Base-by-base conservation (phyloP, 306 rosid genomes). In the Mucuna pruriens region DNA sequence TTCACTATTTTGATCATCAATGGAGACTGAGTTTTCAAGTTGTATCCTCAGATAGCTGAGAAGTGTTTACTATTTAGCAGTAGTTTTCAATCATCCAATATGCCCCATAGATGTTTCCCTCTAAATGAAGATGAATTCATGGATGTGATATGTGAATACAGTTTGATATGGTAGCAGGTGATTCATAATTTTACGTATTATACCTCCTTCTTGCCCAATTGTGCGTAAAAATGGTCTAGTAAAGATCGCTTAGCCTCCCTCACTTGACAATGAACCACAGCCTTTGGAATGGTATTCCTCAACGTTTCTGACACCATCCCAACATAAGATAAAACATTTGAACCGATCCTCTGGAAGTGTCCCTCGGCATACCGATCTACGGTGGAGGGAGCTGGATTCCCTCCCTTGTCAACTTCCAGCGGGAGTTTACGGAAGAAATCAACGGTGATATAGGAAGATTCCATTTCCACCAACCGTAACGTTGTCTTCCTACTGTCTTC, bases 231-330 rank as follows among this genome's bases (percentile, higher is more conserved):
- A 77, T 85, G 82, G 77, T 95, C 92, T 20, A 95, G 89, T 82
- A 95, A 84, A 0, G 97, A 74, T 67, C 74, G 67, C 78, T 79
- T 84, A 45, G 87, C 80, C 46, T 84, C 87, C 77, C 81, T 80
- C 77, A 95, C 99, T 88, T 95, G 99, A 85, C 98, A 95, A 84
- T 87, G 88, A 84, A 95, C 99, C 58, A 95, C 99, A 26, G 99
- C 98, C 81, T 95, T 95, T 1, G 99, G 99, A 83, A 95, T 88
- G 44, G 97, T 87, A 79, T 85, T 91, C 88, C 89, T 93, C 68
- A 95, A 83, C 0, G 97, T 92, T 75, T 93, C 94, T 1, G 97
- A 88, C 67, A 95, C 99, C 99, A 95, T 93, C 55, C 91, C 91
- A 16, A 95, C 84, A 57, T 95, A 95, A 9, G 99, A 91, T 23